These are phyloP conservation scores for Trichoderma virens DNA, from an alignment of 495 filamentous ascomycete species.

Conservation along the genomic window DNA sequence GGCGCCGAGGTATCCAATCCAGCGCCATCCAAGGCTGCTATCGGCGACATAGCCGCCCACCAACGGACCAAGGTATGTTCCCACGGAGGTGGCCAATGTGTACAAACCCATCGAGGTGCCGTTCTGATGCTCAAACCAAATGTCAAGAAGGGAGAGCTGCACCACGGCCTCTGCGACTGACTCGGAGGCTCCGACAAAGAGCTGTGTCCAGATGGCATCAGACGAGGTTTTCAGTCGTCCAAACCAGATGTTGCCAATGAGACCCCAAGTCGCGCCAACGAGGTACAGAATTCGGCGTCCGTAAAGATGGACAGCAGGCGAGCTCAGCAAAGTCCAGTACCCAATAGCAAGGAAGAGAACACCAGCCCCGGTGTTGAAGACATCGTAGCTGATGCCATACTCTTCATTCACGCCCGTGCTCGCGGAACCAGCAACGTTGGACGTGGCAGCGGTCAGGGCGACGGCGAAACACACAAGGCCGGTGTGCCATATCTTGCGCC, in stretches of 20 bases:
- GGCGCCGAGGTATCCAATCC: conserved; percentile 1
- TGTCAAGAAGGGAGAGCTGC: neutral
- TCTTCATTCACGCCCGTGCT: conserved; percentile 4
- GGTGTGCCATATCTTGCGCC: conserved; percentile 1
- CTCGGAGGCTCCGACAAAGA: neutral
- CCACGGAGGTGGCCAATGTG: neutral
- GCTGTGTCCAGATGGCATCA: conserved; percentile 5
- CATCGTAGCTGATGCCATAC: conserved; percentile 5
- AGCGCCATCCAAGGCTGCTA: neutral
- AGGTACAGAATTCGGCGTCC: neutral
- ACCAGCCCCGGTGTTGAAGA: conserved; percentile 2
- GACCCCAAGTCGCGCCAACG: neutral
- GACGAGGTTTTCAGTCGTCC: neutral
- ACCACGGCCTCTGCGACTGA: conserved; percentile 1
- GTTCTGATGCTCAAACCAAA: conserved; percentile 3
- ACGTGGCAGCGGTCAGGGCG: neutral
- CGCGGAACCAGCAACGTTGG: neutral
- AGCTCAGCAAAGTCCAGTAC: neutral
- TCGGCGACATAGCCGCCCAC: neutral
- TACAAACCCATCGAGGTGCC: conserved; percentile 2
- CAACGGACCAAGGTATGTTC: neutral
- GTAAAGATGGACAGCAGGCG: neutral
- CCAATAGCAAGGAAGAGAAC: neutral
- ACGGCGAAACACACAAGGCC: neutral
- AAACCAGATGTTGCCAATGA: conserved; percentile 2